Conservation (phyloP, 345 rosid species). For the Populus simonii region DNA sequence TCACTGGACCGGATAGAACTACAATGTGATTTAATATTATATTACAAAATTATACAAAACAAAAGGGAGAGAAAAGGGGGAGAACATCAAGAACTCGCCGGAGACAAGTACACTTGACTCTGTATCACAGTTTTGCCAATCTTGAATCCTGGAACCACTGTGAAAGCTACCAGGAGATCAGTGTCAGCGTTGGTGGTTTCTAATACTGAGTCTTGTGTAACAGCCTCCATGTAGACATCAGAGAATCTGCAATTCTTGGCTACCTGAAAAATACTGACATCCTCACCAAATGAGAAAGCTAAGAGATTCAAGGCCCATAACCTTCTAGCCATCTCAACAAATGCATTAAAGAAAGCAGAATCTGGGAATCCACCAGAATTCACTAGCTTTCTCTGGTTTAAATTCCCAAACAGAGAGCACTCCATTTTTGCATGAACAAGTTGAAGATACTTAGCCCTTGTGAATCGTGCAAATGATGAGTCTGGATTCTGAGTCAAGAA, state of each 20-base stretch:
- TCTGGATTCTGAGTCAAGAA: conserved; percentile 50
- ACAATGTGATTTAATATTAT: conserved; percentile 2
- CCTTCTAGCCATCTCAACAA: conserved; percentile 74
- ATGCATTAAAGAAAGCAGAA: conserved; percentile 61
- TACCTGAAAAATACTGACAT: conserved; percentile 66
- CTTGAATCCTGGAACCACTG: conserved; percentile 94
- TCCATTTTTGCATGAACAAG: conserved; percentile 97
- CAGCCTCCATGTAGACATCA: conserved; percentile 86
- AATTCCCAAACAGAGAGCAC: conserved; percentile 79
- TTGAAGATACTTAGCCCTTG: conserved; percentile 56
- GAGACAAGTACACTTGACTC: conserved; percentile 73
- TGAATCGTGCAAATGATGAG: conserved; percentile 52
- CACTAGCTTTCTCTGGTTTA: conserved; percentile 77
- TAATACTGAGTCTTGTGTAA: conserved; percentile 46
- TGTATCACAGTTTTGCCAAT: conserved; percentile 63
- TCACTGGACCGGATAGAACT: neutral
- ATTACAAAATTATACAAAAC: conserved; percentile 15
- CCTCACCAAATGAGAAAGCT: conserved; percentile 55
- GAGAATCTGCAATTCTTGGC: conserved; percentile 67
- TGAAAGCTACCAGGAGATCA: conserved; percentile 65
- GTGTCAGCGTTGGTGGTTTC: conserved; percentile 18
- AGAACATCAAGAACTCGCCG: conserved; percentile 30
- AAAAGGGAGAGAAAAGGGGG: neutral
- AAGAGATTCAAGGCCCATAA: conserved; percentile 74
- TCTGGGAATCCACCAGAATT: conserved; percentile 72